Percentiles rank a stretch among this genome's conserved stretches.
phyloP scores from a whole-genome alignment of 352 stramenopile genomes.

The Globisporangium barbulae region DNA sequence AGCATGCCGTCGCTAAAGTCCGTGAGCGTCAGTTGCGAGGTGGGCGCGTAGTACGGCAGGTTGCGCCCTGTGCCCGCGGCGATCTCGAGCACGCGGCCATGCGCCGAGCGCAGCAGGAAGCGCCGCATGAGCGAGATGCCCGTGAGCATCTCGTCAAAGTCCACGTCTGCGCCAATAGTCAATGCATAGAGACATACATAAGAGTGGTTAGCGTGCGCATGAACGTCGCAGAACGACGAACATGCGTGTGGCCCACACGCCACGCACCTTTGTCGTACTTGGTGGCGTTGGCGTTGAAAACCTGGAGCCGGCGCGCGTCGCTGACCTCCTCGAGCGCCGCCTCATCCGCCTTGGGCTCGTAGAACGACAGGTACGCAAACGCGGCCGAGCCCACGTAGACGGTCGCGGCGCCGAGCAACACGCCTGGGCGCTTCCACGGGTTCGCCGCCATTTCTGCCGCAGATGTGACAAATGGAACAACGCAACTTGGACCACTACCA shows the following conservation, averaged over 20 bases:
- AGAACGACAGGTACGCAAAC: constrained; percentile 69
- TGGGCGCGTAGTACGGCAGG: constrained; percentile 82
- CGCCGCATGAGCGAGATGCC: constrained; percentile 80
- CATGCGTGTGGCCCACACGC: background rate
- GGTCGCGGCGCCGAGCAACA: constrained; percentile 49
- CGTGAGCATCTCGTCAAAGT: constrained; percentile 74
- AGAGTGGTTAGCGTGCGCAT: background rate
- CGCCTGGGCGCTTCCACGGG: constrained; percentile 40
- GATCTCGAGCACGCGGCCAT: constrained; percentile 90
- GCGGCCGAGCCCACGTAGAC: constrained; percentile 58
- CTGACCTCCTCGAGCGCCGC: constrained; percentile 28
- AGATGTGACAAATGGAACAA: background rate
- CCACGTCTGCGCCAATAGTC: constrained; percentile 40
- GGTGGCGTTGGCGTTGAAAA: constrained; percentile 70
- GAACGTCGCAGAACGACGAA: background rate
- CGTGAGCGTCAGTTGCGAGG: constrained; percentile 51
- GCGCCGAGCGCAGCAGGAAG: constrained; percentile 67
- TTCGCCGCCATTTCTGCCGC: constrained; percentile 21
- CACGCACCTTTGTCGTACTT: constrained; percentile 65
- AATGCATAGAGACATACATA: too few species aligned
- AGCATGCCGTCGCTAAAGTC: constrained; percentile 81
- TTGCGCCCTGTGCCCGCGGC: constrained; percentile 94
- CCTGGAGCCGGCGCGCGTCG: constrained; percentile 46
- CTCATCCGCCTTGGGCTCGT: constrained; percentile 48
- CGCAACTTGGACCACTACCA: background rate